Evolutionary conservation across 352 stramenopile species (phyloP), one percentile per base, ranked within the genome.

Genomic region (Nothophytophthora sp.): DNA sequence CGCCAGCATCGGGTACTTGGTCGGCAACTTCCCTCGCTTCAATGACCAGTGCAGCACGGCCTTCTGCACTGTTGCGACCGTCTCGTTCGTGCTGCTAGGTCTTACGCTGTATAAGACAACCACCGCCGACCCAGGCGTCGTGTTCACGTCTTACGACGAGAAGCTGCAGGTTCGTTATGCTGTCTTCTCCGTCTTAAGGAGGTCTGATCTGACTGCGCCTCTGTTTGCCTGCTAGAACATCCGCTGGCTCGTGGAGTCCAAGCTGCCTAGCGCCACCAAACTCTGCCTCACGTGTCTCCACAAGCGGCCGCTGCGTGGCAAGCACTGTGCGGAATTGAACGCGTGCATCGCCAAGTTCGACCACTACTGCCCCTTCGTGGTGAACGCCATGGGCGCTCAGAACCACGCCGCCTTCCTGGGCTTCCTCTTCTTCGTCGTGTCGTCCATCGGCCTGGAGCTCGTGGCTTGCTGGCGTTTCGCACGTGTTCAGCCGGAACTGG

Each of bases 401-500:
- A 99, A 99, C 77, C 93, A 99, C 73, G 59, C 76, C 34, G 90
- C 74, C 38, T 99, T 99, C 62, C 70, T 98, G 29, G 60, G 78
- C 4, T 99, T 99, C 70, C 68, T 98, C 25, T 60, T 88, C 38
- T 88, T 70, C 20, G 71, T 76, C 15, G 82, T 88, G 12, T 15
- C 74, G 9, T 76, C 68, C 3, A 90, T 92, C 48, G 55, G 41
- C 19, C 35, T 89, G 29, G 67, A 74, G 34, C 55, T 90, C 11
- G 20, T 77, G 9, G 60, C 65, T 0, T 81, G 64, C 52, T 85
- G 62, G 62, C 74, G 65, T 19, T 86, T 60, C 44, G 33, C 70
- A 7, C 44, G 59, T 20, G 63, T 50, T n/a, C 63, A 73, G 48
- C 58, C 63, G 1, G 54, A 66, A n/a, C 47, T 69, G 18, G 59